Percentiles rank a stretch among this genome's conserved stretches.
These are phyloP conservation scores for Torulaspora quercuum DNA, from an alignment of 805 yeast species.

Conservation along the genomic window DNA sequence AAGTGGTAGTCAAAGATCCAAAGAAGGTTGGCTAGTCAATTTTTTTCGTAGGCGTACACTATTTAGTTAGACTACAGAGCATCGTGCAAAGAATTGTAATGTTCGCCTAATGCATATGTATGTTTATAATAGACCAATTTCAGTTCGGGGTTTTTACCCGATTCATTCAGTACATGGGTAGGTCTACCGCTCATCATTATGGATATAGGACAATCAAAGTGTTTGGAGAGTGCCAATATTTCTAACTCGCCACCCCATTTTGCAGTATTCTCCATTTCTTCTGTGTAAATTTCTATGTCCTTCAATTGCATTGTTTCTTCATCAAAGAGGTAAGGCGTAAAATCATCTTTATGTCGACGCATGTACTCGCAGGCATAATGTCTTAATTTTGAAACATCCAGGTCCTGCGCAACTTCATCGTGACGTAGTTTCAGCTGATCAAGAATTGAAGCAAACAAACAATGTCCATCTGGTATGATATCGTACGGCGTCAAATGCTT, in stretches of 20 bases:
- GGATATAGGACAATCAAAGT: conserved; percentile 69
- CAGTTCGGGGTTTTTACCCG: conserved; percentile 51
- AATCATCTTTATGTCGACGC: conserved; percentile 60
- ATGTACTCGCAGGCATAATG: conserved; percentile 64
- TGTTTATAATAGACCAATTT: conserved; percentile 80
- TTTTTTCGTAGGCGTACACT: too few species aligned
- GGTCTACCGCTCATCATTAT: conserved; percentile 77
- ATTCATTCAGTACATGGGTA: conserved; percentile 59
- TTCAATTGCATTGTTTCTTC: conserved; percentile 63
- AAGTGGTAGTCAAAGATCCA: too few species aligned
- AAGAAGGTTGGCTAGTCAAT: too few species aligned
- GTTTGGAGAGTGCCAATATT: conserved; percentile 71
- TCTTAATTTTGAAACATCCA: conserved; percentile 49
- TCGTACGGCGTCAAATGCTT: conserved; percentile 57
- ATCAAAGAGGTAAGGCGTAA: conserved; percentile 77
- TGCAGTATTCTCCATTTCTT: conserved; percentile 67
- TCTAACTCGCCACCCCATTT: conserved; percentile 98
- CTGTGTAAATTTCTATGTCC: conserved; percentile 65
- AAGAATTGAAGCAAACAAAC: conserved; percentile 79
- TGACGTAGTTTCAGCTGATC: conserved; percentile 70
- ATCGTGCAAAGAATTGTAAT: conserved; percentile 77
- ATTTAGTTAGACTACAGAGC: conserved; percentile 35
- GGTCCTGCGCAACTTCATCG: conserved; percentile 21
- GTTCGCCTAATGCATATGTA: conserved; percentile 88
- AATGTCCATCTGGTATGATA: conserved; percentile 89